A percentile compares a stretch with the other conserved stretches of the same genome.
phyloP scores from a whole-genome alignment of 345 rosid species.

The Gossypium herbaceum region DNA sequence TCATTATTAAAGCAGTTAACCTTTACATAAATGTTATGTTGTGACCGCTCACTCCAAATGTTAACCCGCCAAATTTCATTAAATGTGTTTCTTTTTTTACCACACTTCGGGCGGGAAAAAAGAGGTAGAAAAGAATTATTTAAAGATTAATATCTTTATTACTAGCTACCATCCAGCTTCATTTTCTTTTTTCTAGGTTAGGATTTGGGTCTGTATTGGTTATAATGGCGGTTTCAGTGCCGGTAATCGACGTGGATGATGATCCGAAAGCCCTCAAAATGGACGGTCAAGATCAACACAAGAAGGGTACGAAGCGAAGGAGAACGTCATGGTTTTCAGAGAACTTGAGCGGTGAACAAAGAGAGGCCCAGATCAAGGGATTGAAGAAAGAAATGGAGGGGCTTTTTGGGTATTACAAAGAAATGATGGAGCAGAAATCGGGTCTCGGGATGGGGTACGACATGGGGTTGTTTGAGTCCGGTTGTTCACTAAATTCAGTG shows the following conservation, averaged over 20 bases:
- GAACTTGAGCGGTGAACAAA: constrained; percentile 33
- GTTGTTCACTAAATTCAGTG: constrained; percentile 37
- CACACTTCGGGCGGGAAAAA: not conserved
- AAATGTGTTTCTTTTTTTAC: no score
- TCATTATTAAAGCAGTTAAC: not conserved
- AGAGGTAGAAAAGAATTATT: not conserved
- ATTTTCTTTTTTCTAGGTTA: not conserved
- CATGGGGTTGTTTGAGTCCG: constrained; percentile 21
- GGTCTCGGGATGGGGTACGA: constrained; percentile 30
- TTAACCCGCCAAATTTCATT: not conserved
- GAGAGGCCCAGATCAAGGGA: constrained; percentile 36
- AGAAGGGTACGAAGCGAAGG: constrained; percentile 57
- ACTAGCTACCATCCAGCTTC: not conserved
- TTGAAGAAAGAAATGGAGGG: constrained; percentile 43
- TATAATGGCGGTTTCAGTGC: constrained; percentile 23
- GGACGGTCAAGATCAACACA: constrained; percentile 23
- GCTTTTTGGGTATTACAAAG: constrained; percentile 49
- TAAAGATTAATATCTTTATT: not conserved
- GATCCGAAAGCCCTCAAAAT: constrained; percentile 9
- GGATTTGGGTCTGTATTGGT: constrained; percentile 8
- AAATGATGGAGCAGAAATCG: constrained; percentile 32
- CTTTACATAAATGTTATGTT: not conserved
- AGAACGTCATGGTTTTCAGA: constrained; percentile 28
- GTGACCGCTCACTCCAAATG: not conserved
- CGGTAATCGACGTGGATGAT: constrained; percentile 17